Percentiles rank a stretch among this genome's conserved stretches.
Evolutionary conservation across 768 basidiomycete genomes (phyloP).

Genomic region (Tricholoma sp.): DNA sequence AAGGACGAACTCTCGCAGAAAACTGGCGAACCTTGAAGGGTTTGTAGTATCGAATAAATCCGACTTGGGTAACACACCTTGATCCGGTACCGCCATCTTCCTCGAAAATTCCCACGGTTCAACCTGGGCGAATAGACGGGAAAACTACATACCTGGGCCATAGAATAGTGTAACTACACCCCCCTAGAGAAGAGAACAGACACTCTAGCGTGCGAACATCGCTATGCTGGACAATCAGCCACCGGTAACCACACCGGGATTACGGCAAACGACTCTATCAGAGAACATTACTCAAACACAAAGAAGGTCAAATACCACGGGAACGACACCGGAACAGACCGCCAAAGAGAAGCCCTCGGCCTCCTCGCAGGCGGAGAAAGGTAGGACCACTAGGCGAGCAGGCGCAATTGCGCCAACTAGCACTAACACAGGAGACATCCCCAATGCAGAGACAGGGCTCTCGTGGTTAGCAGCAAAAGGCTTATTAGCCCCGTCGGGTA

Average conservation of each 20-base stretch:
- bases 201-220: neutral
- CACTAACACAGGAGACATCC: neutral
- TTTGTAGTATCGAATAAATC: too few species aligned
- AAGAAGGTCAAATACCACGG: neutral
- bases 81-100: neutral
- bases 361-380: neutral
- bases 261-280: neutral
- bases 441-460: neutral
- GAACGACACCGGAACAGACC: neutral
- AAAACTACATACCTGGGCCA: neutral
- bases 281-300: neutral
- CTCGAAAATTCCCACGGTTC: neutral
- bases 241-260: too few species aligned
- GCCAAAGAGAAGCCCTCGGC: too few species aligned
- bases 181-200: neutral
- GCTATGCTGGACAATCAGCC: neutral
- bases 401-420: neutral
- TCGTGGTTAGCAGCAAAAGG: neutral
- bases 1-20: too few species aligned
- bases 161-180: neutral
- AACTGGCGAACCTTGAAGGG: too few species aligned
- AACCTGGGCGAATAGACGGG: neutral
- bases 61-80: too few species aligned
- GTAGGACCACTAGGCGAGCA: neutral
- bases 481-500: neutral